Evolutionary conservation across 805 yeast genomes (phyloP).

Genomic region (Metschnikowia gelsemii): DNA sequence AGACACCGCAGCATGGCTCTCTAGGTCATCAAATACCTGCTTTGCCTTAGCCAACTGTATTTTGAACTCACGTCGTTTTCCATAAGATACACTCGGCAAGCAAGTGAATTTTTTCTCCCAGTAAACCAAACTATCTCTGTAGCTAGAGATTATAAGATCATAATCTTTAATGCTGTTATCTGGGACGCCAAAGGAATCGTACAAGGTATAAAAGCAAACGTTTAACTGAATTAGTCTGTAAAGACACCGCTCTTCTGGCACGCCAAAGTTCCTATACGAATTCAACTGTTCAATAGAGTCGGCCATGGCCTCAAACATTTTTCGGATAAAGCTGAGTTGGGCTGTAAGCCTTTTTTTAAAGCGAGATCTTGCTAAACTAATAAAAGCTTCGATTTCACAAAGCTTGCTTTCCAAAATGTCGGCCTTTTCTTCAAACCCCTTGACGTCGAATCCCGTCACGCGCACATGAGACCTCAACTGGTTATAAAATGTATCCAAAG

Average conservation of each 20-base stretch:
- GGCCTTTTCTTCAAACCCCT: no score
- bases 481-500: no score
- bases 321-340: background rate
- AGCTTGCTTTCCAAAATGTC: background rate
- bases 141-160: background rate
- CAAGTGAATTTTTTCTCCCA: background rate
- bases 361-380: background rate
- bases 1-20: background rate
- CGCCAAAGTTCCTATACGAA: background rate
- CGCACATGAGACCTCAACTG: no score
- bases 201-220: background rate
- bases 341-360: background rate
- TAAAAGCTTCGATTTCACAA: background rate
- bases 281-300: constrained; percentile 3
- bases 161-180: background rate
- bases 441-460: no score
- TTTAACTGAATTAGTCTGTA: background rate
- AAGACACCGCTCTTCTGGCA: background rate
- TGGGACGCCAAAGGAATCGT: background rate
- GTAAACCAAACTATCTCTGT: background rate
- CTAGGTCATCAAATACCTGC: background rate
- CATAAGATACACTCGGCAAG: background rate
- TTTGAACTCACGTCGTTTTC: background rate
- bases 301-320: constrained; percentile 1
- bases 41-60: background rate